Evolutionary conservation across 345 rosid species (phyloP).

Genomic region (Nephelium lappaceum): DNA sequence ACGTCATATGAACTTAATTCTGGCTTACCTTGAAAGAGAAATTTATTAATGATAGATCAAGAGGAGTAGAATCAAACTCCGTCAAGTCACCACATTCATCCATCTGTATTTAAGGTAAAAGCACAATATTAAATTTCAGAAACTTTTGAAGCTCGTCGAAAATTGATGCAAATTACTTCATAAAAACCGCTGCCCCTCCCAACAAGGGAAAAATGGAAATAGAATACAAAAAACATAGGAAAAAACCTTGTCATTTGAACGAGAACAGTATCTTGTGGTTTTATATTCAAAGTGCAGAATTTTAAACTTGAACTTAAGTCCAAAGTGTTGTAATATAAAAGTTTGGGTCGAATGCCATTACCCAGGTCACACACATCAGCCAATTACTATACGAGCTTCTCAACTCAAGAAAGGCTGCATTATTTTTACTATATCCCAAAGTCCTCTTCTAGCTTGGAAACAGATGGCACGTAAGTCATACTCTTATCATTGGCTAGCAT

Average conservation of each 20-base stretch:
- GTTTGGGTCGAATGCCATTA: too few species aligned
- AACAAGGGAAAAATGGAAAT: neutral
- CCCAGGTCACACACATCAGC: too few species aligned
- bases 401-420: too few species aligned
- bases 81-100: slow-evolving; percentile 69
- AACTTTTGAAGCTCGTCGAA: neutral
- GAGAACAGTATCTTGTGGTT: neutral
- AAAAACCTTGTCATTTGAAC: neutral
- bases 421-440: too few species aligned
- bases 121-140: neutral
- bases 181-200: too few species aligned
- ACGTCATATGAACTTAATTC: too few species aligned
- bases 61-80: slow-evolving; percentile 55
- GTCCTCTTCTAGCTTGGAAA: too few species aligned
- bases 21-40: slow-evolving; percentile 78
- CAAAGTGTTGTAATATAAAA: neutral
- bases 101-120: slow-evolving; percentile 38
- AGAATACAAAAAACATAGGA: neutral
- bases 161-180: neutral
- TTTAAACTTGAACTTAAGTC: neutral
- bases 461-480: too few species aligned
- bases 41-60: slow-evolving; percentile 63
- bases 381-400: too few species aligned
- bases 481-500: neutral
- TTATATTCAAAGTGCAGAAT: neutral